Evolutionary conservation across 2,329 filamentous ascomycete genomes (phyloP).

Genomic region (Talaromyces islandicus): DNA sequence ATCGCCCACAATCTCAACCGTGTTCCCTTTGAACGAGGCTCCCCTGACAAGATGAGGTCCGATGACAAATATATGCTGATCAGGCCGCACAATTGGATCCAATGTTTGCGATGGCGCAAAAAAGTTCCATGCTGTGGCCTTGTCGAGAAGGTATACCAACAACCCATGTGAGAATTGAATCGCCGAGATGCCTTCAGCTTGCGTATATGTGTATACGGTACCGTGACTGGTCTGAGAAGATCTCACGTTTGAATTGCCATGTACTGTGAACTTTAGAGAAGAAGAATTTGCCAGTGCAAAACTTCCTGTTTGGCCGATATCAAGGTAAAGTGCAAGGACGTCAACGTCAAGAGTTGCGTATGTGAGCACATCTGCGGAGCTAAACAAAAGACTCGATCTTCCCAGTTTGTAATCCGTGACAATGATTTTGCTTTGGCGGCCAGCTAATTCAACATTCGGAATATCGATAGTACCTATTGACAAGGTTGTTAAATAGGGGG

Average conservation of each 20-base stretch:
- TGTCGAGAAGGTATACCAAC: slow-evolving; percentile 49
- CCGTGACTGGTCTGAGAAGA: slow-evolving; percentile 20
- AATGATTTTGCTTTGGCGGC: slow-evolving; percentile 50
- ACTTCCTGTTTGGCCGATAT: slow-evolving; percentile 43
- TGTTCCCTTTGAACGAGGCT: slow-evolving; percentile 28
- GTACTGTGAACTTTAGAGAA: slow-evolving; percentile 33
- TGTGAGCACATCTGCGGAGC: slow-evolving; percentile 45
- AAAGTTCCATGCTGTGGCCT: slow-evolving; percentile 50
- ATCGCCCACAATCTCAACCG: slow-evolving; percentile 35
- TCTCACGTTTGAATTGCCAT: slow-evolving; percentile 35
- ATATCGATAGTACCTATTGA: slow-evolving; percentile 18
- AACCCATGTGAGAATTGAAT: slow-evolving; percentile 47
- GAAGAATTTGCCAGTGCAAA: slow-evolving; percentile 43
- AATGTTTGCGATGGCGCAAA: slow-evolving; percentile 47
- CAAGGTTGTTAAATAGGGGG: background rate
- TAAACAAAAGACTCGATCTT: slow-evolving; percentile 44
- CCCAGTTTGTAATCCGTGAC: slow-evolving; percentile 50
- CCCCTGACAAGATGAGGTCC: slow-evolving; percentile 42
- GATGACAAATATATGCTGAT: slow-evolving; percentile 43
- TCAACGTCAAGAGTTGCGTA: slow-evolving; percentile 39
- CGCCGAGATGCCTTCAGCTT: slow-evolving; percentile 41
- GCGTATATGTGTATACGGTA: slow-evolving; percentile 42
- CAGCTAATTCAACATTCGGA: slow-evolving; percentile 45
- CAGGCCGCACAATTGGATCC: slow-evolving; percentile 40
- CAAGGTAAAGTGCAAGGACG: slow-evolving; percentile 46